Evolutionary conservation across 768 basidiomycete genomes (phyloP), one percentile per base, ranked within the genome.

Genomic region (Mycena chlorophos): DNA sequence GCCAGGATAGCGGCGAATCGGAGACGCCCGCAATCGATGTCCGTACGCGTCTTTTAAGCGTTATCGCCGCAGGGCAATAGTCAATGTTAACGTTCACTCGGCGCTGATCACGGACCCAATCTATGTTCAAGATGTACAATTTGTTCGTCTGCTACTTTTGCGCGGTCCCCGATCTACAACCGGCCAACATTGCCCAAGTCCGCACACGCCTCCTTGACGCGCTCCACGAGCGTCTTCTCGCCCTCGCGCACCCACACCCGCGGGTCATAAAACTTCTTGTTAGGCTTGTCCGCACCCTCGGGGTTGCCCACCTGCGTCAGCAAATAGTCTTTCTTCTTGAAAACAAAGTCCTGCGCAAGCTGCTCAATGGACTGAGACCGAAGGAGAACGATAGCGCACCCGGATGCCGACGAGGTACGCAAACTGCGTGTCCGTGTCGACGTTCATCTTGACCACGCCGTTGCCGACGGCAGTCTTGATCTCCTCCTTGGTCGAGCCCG

Each of bases 401-500:
- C 90, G 79, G 73, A 94, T 91, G 68, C 94, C 94, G 54, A 68
- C 62, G 56, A 96, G 84, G 75, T 98, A 98, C 12, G 96, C 94
- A 69, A 86, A 95, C 69, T 94, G 92, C 16, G 88, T 91, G 74
- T 94, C 91, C 56, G 94, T 98, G 72, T 96, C 94, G 56, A 97
- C 93, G 78, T 98, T 98, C 95, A 98, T 98, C 82, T 99, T 99
- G 70, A 98, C 87, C 38, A 97, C 96, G 67, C 96, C 96, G 71
- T 95, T 82, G 50, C 75, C 68, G 62, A 98, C 97, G 55, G 95
- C 96, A 45, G 87, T 92, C 65, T 78, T 79, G 76, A 98, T 99
- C 76, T 99, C 97, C 45, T 95, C 89, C 76, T 93, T 93, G 63
- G 90, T 86, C 28, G 97, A 98, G 42, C 97, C 97, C 51, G 97